A percentile compares a stretch with the other conserved stretches of the same genome.
phyloP scores from a whole-genome alignment of 1,284 basidiomycete species.

The Apiotrichum porosum region DNA sequence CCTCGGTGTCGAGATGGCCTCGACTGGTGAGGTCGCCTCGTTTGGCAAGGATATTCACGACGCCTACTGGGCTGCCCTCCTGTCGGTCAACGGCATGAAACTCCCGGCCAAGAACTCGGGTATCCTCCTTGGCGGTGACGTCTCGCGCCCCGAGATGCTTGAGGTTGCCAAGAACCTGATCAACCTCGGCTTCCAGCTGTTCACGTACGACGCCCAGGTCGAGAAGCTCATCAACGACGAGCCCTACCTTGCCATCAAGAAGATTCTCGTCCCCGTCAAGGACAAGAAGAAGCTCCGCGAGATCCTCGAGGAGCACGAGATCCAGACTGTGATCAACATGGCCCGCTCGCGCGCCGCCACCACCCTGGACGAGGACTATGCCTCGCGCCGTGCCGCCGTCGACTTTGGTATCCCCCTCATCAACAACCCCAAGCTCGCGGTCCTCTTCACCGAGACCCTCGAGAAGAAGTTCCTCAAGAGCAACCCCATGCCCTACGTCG shows the following conservation, averaged over 20 bases:
- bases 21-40: slow-evolving; percentile 96
- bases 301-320: slow-evolving; percentile 77
- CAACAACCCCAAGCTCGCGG: slow-evolving; percentile 85
- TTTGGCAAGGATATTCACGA: slow-evolving; percentile 93
- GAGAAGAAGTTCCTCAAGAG: slow-evolving; percentile 82
- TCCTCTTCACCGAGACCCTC: slow-evolving; percentile 85
- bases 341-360: slow-evolving; percentile 73
- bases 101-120: slow-evolving; percentile 60
- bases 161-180: slow-evolving; percentile 82
- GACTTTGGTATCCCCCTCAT: slow-evolving; percentile 79
- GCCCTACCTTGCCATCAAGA: slow-evolving; percentile 68
- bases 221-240: slow-evolving; percentile 79
- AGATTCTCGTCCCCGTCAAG: slow-evolving; percentile 93
- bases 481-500: slow-evolving; percentile 73
- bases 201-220: slow-evolving; percentile 67
- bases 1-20: slow-evolving; percentile 97
- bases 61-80: slow-evolving; percentile 95
- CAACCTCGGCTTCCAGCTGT: slow-evolving; percentile 95
- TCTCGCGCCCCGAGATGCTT: slow-evolving; percentile 74
- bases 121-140: slow-evolving; percentile 63
- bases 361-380: slow-evolving; percentile 90
- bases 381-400: slow-evolving; percentile 84
- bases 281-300: slow-evolving; percentile 94
- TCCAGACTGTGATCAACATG: slow-evolving; percentile 92
- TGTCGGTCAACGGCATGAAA: slow-evolving; percentile 64